Base-by-base conservation (phyloP, 768 basidiomycete genomes). In the Mrakia blollopis region DNA sequence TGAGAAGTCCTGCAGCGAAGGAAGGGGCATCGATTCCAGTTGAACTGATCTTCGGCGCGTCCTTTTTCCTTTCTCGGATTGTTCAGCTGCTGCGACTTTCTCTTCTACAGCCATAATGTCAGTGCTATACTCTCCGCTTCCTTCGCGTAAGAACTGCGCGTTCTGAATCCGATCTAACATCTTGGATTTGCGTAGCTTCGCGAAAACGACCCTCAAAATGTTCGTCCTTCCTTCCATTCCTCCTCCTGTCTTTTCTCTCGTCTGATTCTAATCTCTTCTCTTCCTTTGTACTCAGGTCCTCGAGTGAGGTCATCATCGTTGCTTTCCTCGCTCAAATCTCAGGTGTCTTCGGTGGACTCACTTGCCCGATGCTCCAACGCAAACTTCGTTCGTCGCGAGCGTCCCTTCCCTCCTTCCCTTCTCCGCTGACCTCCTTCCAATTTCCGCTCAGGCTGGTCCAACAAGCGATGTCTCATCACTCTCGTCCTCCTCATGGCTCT, bases 181-280 rank as follows among this genome's bases (percentile, higher is more conserved):
- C 44, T 61, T 73, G 3, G 5, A 7, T 23, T 30, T 21, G 3
- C 37, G 1, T 10, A 74, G 73, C 0, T 98, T 96, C 81, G 94
- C 89, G 0, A 97, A 96, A 82, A 96, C 94, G 0, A 86, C 90
- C 0, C 87, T 98, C 25, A 86, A 90, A 80, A 93, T 99, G 91
- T 84, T 88, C 39, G 37, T 39, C 39, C 9, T 18, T 37, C 25
- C 21, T 41, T 23, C 32, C 37, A 8, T n/a, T 25, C 11, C 37
- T 37, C 63, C 0, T 23, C 5, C 32, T 21, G 25, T 25, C 65
- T 25, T 30, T 35, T 16, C 35, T 14, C 61, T 18, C 32, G 9
- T 35, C 61, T 35, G 61, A 28, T 13, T 28, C 37, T 35, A 1
- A 28, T 37, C 21, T 65, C 37, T 11, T 68, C 65, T 10, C 39